Percentiles rank a stretch among this genome's conserved stretches.
These are phyloP conservation scores for Eucalyptus rudis DNA, from an alignment of 345 rosid genomes.

Conservation along the genomic window DNA sequence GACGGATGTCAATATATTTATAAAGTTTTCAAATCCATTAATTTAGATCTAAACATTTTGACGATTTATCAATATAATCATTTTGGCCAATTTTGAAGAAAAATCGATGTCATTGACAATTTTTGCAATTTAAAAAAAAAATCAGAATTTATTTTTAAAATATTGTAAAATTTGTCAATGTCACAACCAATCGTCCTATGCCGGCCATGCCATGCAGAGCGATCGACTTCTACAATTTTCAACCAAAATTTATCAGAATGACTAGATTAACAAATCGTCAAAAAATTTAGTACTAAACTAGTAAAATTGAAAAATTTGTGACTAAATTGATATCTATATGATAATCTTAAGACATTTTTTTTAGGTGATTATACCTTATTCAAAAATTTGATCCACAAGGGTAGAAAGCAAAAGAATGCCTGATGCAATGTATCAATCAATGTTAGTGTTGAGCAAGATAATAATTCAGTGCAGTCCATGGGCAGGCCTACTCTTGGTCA, in stretches of 20 bases:
- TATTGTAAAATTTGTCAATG: neutral
- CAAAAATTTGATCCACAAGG: neutral
- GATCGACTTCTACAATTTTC: neutral
- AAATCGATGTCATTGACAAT: neutral
- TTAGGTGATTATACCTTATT: neutral
- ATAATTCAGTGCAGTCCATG: neutral
- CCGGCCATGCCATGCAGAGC: rapidly evolving
- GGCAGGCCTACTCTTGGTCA: neutral
- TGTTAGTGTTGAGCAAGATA: neutral
- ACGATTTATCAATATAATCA: neutral
- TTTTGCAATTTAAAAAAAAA: neutral
- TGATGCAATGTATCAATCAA: neutral
- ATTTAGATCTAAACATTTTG: neutral
- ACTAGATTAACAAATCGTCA: too few species aligned
- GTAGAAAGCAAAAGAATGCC: neutral
- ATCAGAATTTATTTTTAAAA: too few species aligned
- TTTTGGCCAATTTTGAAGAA: too few species aligned
- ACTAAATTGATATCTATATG: too few species aligned
- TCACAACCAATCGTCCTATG: too few species aligned
- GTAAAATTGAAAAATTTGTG: too few species aligned
- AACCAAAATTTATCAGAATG: too few species aligned
- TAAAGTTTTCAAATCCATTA: neutral
- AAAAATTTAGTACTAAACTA: too few species aligned
- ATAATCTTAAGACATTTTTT: too few species aligned
- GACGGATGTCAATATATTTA: neutral